Base-by-base conservation (phyloP, 176 grass and related monocot genomes). In the Stipa capillata region DNA sequence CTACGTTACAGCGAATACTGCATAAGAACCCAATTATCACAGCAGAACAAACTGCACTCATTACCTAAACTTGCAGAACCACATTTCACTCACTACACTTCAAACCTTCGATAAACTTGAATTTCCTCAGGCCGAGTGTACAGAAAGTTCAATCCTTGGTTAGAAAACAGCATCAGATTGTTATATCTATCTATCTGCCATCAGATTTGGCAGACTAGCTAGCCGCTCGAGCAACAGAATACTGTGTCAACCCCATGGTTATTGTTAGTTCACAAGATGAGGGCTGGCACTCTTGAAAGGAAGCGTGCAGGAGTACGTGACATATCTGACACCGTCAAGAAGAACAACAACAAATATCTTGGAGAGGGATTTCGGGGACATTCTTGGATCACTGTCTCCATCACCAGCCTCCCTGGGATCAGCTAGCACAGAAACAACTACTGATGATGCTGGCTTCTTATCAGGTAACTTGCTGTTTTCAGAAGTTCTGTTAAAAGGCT, bases 291-390 rank as follows among this genome's bases (percentile, higher is more conserved):
- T 86, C 86, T 86, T 99, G 81, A 99, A 96, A 71, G 97, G 97
- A 61, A 99, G 97, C 23, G 83, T 90, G 84, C 97, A 99, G 17
- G 97, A 99, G 73, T 99, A 99, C 0, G 97, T 99, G 28, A 96
- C 97, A 82, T 99, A 99, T 86, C 94, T 96, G 76, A 86, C 84
- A 64, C 97, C 90, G 24, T 99, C 97, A 42, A 99, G 52, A 59
- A 99, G 97, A 65, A 99, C 76, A 1, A 99, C 92, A 49, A 99
- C 92, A 86, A 99, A 99, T 82, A 99, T 90, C 43, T 84, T 85
- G 43, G 97, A 96, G 31, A 93, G 75, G 10, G 97, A 85, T 52
- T 89, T 99, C 0, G 90, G 60, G 0, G 88, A 86, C 70, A 99
- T 75, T 70, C 92, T 91, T 0, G 80, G 88, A 82, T 99, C 92